These are phyloP conservation scores for Ceratocystis cubensis DNA, from an alignment of 2,329 filamentous ascomycete genomes.

Conservation along the genomic window DNA sequence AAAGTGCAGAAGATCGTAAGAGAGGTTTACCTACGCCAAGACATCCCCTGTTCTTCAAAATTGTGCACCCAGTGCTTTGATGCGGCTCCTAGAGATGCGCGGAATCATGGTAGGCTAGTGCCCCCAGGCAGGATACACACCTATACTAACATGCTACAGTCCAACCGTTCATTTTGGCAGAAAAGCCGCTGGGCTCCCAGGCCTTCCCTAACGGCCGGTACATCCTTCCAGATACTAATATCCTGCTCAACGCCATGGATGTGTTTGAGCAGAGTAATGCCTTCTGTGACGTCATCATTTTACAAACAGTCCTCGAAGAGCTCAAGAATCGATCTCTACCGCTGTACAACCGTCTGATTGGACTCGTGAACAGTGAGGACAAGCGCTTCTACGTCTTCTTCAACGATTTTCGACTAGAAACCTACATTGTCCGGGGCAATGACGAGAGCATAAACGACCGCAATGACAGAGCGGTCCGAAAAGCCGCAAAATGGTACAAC, in stretches of 20 bases:
- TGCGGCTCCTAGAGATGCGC: slow-evolving; percentile 65
- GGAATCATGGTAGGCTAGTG: slow-evolving; percentile 53
- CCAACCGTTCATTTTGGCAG: slow-evolving; percentile 74
- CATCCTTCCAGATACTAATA: slow-evolving; percentile 90
- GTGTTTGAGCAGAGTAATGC: slow-evolving; percentile 83
- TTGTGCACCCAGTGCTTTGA: slow-evolving; percentile 67
- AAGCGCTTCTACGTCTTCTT: slow-evolving; percentile 99
- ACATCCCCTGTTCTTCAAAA: slow-evolving; percentile 92
- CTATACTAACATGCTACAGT: slow-evolving; percentile 30
- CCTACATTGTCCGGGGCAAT: slow-evolving; percentile 59
- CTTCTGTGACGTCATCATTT: slow-evolving; percentile 91
- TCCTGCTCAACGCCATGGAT: slow-evolving; percentile 90
- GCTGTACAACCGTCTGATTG: slow-evolving; percentile 84
- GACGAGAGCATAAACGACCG: slow-evolving; percentile 91
- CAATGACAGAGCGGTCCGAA: slow-evolving; percentile 83
- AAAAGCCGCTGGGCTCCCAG: slow-evolving; percentile 73
- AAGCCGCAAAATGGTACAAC: slow-evolving; percentile 79
- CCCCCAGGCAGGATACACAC: slow-evolving; percentile 11
- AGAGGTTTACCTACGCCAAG: slow-evolving; percentile 87
- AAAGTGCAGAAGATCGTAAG: slow-evolving; percentile 98
- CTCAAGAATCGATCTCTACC: slow-evolving; percentile 86
- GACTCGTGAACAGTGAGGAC: slow-evolving; percentile 84
- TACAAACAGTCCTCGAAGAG: slow-evolving; percentile 94
- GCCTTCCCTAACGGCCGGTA: slow-evolving; percentile 81
- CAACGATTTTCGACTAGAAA: slow-evolving; percentile 94